Percentiles rank a stretch among this genome's conserved stretches.
Conservation (phyloP, 768 basidiomycete species). For the Lactarius sp. region DNA sequence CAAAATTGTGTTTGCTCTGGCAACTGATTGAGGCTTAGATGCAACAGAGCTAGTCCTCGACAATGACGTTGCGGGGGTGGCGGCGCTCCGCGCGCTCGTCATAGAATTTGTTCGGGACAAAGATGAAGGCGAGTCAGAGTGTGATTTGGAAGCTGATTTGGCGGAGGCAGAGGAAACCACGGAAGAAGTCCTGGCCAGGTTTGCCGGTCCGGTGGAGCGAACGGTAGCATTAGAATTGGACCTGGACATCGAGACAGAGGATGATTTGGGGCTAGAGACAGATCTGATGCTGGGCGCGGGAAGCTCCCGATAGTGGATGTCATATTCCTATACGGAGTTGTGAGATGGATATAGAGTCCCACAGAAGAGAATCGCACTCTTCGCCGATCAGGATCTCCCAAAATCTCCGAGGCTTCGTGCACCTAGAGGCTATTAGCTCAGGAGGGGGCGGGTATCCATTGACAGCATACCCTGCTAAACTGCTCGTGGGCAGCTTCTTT, state of each 20-base stretch:
- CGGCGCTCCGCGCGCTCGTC: background rate
- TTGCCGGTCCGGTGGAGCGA: conserved; percentile 7
- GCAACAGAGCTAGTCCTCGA: conserved; percentile 15
- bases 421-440: conserved; percentile 41
- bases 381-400: conserved; percentile 52
- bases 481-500: conserved; percentile 50
- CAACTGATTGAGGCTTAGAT: background rate
- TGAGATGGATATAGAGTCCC: background rate
- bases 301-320: conserved; percentile 21
- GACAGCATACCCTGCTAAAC: conserved; percentile 53
- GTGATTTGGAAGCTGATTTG: conserved; percentile 4
- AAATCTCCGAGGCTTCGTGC: conserved; percentile 54
- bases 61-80: background rate
- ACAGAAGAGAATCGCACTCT: conserved; percentile 38
- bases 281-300: conserved; percentile 18
- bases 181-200: conserved; percentile 12
- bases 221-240: conserved; percentile 11
- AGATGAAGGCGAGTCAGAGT: background rate
- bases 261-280: conserved; percentile 10
- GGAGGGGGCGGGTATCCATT: background rate
- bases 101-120: conserved; percentile 14
- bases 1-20: conserved; percentile 5
- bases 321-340: conserved; percentile 20
- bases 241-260: conserved; percentile 17
- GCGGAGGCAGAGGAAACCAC: conserved; percentile 8